Evolutionary conservation across 2,329 filamentous ascomycete genomes (phyloP), one percentile per base, ranked within the genome.

Genomic region (Cadophora malorum): DNA sequence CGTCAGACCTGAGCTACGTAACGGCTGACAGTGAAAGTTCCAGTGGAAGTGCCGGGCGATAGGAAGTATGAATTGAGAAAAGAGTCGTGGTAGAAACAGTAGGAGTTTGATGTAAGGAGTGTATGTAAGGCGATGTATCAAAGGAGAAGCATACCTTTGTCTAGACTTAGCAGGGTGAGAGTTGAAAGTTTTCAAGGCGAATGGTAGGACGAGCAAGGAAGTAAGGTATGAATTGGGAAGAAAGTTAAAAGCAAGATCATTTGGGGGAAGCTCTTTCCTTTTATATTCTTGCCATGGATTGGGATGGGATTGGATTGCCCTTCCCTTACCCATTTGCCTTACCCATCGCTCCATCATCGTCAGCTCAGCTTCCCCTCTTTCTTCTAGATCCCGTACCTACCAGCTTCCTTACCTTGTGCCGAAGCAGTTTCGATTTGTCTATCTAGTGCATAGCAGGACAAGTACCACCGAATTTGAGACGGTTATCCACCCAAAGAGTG

Each of bases 101-200:
- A 12, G n/a, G 7, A 14, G 45, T 28, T 23, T 45, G 41, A 58
- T 21, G 23, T 47, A 25, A n/a, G 21, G 31, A 59, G 14, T 0
- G 16, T 21, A 41, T 31, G 14, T 45, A 12, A 2, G 1, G 19
- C 19, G 1, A 14, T 45, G 12, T 49, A 65, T 56, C 19, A 49
- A 61, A 38, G 25, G 33, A 62, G 14, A 10, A 61, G 50, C 60
- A 35, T 55, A 69, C 67, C 55, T 66, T 66, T 65, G 25, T 49
- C 31, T 61, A 38, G 31, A 25, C 19, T 49, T 4, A 49, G n/a
- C 45, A 28, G 21, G 64, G 35, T 50, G 59, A 56, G 35, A 64
- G 35, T 45, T 53, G 21, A 16, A 60, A 50, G 25, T 49, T 35
- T 59, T 14, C 45, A 33, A 35, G 16, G 38, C 16, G 41, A 33